Percentiles rank a stretch among this genome's conserved stretches.
Evolutionary conservation across 1,139 yeast genomes (phyloP).

Genomic region (Geotrichum bryndzae): DNA sequence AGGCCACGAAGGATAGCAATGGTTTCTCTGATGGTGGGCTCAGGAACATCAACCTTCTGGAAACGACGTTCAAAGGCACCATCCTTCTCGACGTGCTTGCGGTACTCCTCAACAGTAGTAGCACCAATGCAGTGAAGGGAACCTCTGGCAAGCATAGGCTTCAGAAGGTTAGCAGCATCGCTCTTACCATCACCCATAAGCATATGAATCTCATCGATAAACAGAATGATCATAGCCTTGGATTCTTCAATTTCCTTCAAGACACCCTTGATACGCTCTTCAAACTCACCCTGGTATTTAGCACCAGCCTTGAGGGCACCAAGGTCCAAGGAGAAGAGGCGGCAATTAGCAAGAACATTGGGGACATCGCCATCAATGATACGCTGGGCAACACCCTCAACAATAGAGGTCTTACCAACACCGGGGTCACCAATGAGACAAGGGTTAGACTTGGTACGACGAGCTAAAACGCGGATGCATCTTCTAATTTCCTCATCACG

Average conservation of each 20-base stretch:
- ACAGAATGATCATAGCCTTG: conserved; percentile 75
- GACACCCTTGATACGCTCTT: conserved; percentile 95
- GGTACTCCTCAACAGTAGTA: conserved; percentile 89
- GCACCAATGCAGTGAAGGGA: conserved; percentile 97
- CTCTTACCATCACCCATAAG: conserved; percentile 94
- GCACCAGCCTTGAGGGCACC: conserved; percentile 99
- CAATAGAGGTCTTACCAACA: conserved; percentile 97
- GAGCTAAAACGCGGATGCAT: conserved; percentile 85
- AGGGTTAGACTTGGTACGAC: conserved; percentile 95
- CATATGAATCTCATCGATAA: conserved; percentile 97
- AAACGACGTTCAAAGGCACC: conserved; percentile 98
- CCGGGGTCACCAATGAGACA: conserved; percentile 98
- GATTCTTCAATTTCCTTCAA: conserved; percentile 88
- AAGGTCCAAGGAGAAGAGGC: conserved; percentile 79
- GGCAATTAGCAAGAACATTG: conserved; percentile 69
- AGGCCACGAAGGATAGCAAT: conserved; percentile 94
- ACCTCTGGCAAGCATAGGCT: conserved; percentile 97
- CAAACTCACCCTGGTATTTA: conserved; percentile 96
- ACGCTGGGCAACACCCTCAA: conserved; percentile 97
- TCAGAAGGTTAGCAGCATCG: conserved; percentile 93
- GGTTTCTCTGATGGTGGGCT: conserved; percentile 87
- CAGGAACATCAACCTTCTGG: conserved; percentile 94
- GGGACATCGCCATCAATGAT: conserved; percentile 96
- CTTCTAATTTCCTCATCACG: conserved; percentile 97
- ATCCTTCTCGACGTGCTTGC: conserved; percentile 88